Evolutionary conservation across 2,329 filamentous ascomycete species (phyloP).

Genomic region (Botrytis galanthina): DNA sequence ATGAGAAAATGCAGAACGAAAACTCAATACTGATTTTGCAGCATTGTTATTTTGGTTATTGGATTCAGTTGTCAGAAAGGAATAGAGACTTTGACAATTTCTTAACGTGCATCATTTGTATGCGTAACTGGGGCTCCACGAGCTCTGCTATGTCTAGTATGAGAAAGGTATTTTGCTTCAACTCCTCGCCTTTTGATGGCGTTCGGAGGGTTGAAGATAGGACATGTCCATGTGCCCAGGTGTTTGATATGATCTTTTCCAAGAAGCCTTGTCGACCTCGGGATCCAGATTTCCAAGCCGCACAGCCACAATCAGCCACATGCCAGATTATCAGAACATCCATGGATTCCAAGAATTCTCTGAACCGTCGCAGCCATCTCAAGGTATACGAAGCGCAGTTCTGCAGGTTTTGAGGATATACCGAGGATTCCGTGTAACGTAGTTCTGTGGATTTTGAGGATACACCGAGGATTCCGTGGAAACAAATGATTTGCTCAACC

Average conservation of each 20-base stretch:
- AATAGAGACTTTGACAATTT: conserved; percentile 56
- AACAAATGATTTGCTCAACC: neutral
- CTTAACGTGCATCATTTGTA: conserved; percentile 63
- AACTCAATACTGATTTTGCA: no score
- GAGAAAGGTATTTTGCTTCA: no score
- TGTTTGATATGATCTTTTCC: no score
- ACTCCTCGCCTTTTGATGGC: no score
- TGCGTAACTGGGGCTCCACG: conserved; percentile 58
- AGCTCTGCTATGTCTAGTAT: conserved; percentile 51
- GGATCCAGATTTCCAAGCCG: neutral
- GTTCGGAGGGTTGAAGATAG: no score
- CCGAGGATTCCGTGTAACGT: neutral
- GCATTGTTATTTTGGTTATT: conserved; percentile 26
- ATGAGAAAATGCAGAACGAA: neutral
- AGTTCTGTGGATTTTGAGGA: neutral
- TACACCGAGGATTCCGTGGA: neutral
- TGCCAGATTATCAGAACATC: neutral
- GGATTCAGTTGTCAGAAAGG: conserved; percentile 71
- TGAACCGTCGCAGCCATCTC: neutral
- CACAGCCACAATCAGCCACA: neutral
- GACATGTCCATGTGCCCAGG: no score
- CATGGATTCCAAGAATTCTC: neutral
- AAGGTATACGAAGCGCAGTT: neutral
- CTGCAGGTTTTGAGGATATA: neutral
- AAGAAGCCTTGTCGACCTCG: neutral